These are phyloP conservation scores for Echinosophora koreensis DNA, from an alignment of 306 rosid genomes.

Conservation along the genomic window DNA sequence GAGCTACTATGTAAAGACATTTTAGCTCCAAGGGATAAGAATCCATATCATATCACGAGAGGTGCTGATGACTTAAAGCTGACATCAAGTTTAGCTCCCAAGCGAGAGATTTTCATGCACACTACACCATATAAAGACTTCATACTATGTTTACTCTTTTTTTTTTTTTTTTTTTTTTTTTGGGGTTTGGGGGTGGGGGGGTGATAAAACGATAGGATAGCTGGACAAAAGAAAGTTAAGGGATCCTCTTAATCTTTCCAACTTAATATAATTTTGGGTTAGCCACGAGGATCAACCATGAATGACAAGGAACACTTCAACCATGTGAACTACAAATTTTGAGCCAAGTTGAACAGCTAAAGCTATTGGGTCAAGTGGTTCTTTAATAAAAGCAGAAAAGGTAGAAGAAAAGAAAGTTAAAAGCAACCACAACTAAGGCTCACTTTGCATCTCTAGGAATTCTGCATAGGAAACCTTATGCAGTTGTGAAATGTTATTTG, in stretches of 20 bases:
- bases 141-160: not conserved
- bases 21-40: not conserved
- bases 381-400: too few relatives aligned
- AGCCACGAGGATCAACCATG: not conserved
- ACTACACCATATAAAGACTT: too few relatives aligned
- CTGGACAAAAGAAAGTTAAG: not conserved
- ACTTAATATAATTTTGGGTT: not conserved
- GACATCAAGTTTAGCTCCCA: too few relatives aligned
- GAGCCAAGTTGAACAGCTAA: not conserved
- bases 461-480: not conserved
- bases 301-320: not conserved
- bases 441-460: not conserved
- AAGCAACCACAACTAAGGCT: not conserved
- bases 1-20: not conserved
- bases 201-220: too few relatives aligned
- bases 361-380: too few relatives aligned
- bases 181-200: too few relatives aligned
- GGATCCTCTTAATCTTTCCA: not conserved
- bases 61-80: constrained; percentile 4
- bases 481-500: not conserved
- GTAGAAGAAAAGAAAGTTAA: not conserved
- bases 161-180: not conserved
- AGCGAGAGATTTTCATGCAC: not conserved
- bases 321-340: not conserved
- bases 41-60: not conserved